Percentiles rank a stretch among this genome's conserved stretches.
These are phyloP conservation scores for Lupinus albus DNA, from an alignment of 306 rosid genomes.

Conservation along the genomic window DNA sequence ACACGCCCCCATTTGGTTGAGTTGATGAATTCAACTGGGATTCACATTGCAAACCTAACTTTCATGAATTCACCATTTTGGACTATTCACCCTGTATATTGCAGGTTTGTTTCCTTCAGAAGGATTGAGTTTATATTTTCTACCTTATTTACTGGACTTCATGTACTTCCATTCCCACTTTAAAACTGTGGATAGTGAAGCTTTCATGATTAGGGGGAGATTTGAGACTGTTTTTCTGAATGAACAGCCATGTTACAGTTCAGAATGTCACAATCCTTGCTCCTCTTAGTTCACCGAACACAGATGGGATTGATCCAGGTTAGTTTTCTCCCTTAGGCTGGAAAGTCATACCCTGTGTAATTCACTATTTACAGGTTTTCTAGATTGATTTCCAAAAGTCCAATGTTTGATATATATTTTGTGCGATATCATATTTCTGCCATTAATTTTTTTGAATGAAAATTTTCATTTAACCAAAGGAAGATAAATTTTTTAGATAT, in stretches of 20 bases:
- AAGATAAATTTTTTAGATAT: conserved; percentile 11
- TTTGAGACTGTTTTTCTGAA: conserved; percentile 55
- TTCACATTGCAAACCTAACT: conserved; percentile 68
- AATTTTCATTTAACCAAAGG: conserved; percentile 16
- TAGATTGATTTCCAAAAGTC: too few relatives aligned
- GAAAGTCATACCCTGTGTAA: conserved; percentile 9
- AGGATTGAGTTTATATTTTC: conserved; percentile 32
- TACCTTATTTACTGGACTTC: conserved; percentile 10
- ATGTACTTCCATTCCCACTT: too few relatives aligned
- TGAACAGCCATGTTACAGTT: conserved; percentile 70
- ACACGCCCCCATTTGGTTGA: conserved; percentile 83
- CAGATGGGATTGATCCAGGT: conserved; percentile 84
- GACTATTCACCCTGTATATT: conserved; percentile 80
- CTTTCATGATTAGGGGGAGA: conserved; percentile 52
- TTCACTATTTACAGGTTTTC: conserved; percentile 14
- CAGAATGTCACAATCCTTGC: conserved; percentile 68
- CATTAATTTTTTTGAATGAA: background rate
- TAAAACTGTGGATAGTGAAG: conserved; percentile 40
- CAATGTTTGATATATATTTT: background rate
- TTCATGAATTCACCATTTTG: conserved; percentile 76
- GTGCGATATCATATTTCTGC: background rate
- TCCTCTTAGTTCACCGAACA: conserved; percentile 67
- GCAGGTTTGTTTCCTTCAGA: conserved; percentile 66
- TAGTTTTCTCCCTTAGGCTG: conserved; percentile 31
- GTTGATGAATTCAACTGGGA: conserved; percentile 66